phyloP scores from a whole-genome alignment of 164 flowering plant species.

The Chimonanthus praecox region DNA sequence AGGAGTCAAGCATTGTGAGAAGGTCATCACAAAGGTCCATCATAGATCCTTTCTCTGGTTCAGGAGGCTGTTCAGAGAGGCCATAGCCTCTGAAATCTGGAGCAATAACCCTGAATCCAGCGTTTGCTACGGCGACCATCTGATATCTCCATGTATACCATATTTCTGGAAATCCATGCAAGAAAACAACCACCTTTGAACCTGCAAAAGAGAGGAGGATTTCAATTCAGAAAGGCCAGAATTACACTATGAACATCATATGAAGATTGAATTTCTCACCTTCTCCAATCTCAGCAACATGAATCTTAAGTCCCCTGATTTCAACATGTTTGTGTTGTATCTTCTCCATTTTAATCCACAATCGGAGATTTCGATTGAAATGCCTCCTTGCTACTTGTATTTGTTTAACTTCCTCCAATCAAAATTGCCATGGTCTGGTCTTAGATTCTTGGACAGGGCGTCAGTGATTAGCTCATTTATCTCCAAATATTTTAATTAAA shows the following conservation, averaged over 20 bases:
- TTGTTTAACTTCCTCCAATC: no score
- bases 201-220: constrained; percentile 4
- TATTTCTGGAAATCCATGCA: constrained; percentile 55
- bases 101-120: constrained; percentile 48
- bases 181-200: constrained; percentile 33
- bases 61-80: constrained; percentile 44
- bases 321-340: constrained; percentile 31
- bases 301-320: constrained; percentile 35
- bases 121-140: constrained; percentile 47
- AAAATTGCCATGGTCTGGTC: no score
- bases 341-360: constrained; percentile 18
- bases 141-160: constrained; percentile 68
- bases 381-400: no score
- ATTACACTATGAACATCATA: not conserved
- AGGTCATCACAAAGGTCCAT: constrained; percentile 26
- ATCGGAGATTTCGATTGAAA: no score
- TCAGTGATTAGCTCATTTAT: no score
- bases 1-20: constrained; percentile 23
- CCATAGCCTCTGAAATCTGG: constrained; percentile 62
- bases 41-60: constrained; percentile 31
- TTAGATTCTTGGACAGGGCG: no score
- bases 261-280: not conserved
- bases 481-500: no score
- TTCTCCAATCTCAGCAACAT: constrained; percentile 32
- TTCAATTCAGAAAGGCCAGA: not conserved